Evolutionary conservation across 2,329 filamentous ascomycete species (phyloP), one percentile per base, ranked within the genome.

Genomic region (Sarocladiaceae sp.): DNA sequence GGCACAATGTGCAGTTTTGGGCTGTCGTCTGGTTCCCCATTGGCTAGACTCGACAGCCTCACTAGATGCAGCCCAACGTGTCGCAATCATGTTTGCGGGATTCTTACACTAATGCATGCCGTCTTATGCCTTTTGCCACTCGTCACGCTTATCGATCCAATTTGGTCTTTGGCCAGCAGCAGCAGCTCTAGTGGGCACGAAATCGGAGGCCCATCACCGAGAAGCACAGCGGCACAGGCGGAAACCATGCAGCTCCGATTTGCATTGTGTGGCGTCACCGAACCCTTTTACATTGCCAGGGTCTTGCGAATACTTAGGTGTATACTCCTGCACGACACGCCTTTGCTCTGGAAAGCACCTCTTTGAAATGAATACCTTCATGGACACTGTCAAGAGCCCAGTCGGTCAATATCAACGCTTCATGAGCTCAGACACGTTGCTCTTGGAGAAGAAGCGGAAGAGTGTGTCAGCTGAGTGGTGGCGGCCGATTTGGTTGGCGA

Each of bases 1-100:
- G 44, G 44, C 44, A 15, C 44, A 33, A 48, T 5, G 44, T 33
- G 25, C 26, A 31, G 28, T 8, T 48, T 48, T 48, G 44, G 44
- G 44, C 44, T 17, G 44, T 17, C 11, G 12, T 11, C 6, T 4
- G 13, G 10, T 4, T 6, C 6, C 22, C n/a, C 10, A 33, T 48
- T 33, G 44, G 26, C 18, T 17, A 48, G n/a, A 20, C 28, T 26
- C n/a, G 18, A 20, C 44, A 17, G 44, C 44, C 44, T 44, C 40
- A 26, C 12, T 7, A 26, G n/a, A 17, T 22, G 23, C 40, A 44
- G 12, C 7, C 17, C 26, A 22, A 48, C 44, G 44, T 48, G 44
- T 48, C 44, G 44, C 26, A n/a, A 48, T 28, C 20, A 31, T 17
- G 28, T 48, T 48, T 48, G 44, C 28, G 17, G 25, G n/a, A 5